A percentile compares a stretch with the other conserved stretches of the same genome.
phyloP scores from a whole-genome alignment of 495 filamentous ascomycete genomes.

The Penicillium riverlandense region DNA sequence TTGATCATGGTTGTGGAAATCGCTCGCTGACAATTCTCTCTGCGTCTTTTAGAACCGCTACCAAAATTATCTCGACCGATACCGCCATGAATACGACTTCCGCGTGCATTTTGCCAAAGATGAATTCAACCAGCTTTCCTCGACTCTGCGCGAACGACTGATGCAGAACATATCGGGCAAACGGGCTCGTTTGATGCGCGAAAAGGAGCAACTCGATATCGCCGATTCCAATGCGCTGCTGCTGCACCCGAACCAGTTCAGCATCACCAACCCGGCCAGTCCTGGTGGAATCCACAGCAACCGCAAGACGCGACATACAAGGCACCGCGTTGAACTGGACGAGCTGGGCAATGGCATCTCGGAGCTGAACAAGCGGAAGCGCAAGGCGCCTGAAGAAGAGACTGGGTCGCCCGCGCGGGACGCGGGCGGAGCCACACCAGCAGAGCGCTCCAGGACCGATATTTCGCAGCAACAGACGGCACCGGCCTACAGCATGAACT shows the following conservation, averaged over 20 bases:
- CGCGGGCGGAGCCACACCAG: slow-evolving; percentile 38
- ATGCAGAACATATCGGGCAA: slow-evolving; percentile 70
- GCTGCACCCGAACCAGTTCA: slow-evolving; percentile 88
- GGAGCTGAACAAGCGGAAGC: slow-evolving; percentile 68
- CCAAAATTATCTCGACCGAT: slow-evolving; percentile 32
- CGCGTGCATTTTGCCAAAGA: slow-evolving; percentile 67
- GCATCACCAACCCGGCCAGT: slow-evolving; percentile 69
- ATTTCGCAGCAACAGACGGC: slow-evolving; percentile 33
- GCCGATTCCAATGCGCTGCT: slow-evolving; percentile 81
- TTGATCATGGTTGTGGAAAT: not conserved
- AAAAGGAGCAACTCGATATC: slow-evolving; percentile 86
- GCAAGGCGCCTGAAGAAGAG: slow-evolving; percentile 63
- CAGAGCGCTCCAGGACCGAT: slow-evolving; percentile 35
- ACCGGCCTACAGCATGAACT: slow-evolving; percentile 70
- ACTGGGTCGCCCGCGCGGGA: slow-evolving; percentile 62
- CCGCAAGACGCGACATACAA: slow-evolving; percentile 75
- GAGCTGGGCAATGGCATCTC: slow-evolving; percentile 57
- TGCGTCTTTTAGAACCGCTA: slow-evolving; percentile 28
- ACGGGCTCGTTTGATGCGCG: slow-evolving; percentile 67
- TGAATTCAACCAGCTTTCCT: slow-evolving; percentile 70
- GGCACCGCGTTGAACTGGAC: slow-evolving; percentile 73
- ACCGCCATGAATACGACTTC: slow-evolving; percentile 35
- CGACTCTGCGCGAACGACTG: slow-evolving; percentile 77
- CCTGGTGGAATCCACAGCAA: slow-evolving; percentile 75
- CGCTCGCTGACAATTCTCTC: not conserved